Percentiles rank a stretch among this genome's conserved stretches.
Conservation (phyloP, 352 stramenopile genomes). For the Nothophytophthora sp. region DNA sequence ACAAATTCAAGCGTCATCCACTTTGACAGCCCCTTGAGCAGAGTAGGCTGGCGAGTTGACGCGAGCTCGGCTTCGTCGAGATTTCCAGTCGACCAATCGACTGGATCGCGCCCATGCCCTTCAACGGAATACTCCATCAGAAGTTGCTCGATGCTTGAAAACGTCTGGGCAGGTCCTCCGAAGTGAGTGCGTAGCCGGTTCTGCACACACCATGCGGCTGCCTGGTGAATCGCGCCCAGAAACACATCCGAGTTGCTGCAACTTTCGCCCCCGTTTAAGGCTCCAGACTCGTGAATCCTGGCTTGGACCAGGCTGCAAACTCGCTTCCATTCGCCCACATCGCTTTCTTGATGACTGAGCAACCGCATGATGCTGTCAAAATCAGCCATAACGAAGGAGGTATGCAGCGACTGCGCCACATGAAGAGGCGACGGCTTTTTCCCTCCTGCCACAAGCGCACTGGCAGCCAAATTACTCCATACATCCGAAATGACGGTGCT, state of each 20-base stretch:
- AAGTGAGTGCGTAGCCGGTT: slow-evolving; percentile 77
- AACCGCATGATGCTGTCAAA: slow-evolving; percentile 49
- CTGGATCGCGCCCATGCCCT: slow-evolving; percentile 1
- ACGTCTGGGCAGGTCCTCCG: slow-evolving; percentile 71
- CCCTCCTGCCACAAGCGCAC: slow-evolving; percentile 18
- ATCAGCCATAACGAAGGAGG: slow-evolving; percentile 40
- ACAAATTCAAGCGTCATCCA: slow-evolving; percentile 62
- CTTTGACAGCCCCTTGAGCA: slow-evolving; percentile 19
- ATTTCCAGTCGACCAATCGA: slow-evolving; percentile 4
- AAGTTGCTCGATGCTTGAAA: slow-evolving; percentile 74
- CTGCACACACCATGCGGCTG: slow-evolving; percentile 69
- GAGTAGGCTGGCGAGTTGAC: neutral
- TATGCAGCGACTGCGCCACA: slow-evolving; percentile 11
- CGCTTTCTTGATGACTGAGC: slow-evolving; percentile 26
- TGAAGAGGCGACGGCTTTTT: slow-evolving; percentile 1
- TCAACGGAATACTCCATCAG: slow-evolving; percentile 37
- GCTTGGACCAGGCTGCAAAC: slow-evolving; percentile 18
- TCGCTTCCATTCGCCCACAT: slow-evolving; percentile 37
- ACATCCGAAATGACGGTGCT: slow-evolving; percentile 3
- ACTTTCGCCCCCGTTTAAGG: neutral
- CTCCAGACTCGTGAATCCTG: slow-evolving; percentile 14
- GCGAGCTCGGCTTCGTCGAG: neutral
- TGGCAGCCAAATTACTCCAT: slow-evolving; percentile 14
- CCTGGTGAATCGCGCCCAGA: slow-evolving; percentile 40
- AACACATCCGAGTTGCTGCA: slow-evolving; percentile 26